Base-by-base conservation (phyloP, 2,329 filamentous ascomycete genomes). In the Neofusicoccum sp. region DNA sequence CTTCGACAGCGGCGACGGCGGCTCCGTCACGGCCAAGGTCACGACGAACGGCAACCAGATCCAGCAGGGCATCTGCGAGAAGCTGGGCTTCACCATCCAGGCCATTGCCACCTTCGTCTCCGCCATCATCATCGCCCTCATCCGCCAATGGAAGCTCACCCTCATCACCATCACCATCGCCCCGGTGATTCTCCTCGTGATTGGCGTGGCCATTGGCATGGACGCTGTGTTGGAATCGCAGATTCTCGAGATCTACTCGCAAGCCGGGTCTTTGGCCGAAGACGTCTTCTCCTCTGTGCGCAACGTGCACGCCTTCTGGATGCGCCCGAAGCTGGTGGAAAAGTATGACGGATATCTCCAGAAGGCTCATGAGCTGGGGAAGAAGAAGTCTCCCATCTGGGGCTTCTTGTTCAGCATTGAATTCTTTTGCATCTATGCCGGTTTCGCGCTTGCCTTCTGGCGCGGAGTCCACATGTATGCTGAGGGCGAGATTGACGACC, bases 1-100 rank as follows among this genome's bases (percentile, higher is more conserved):
- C 36, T 84, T 90, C 45, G 88, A 90, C 71, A 84, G 84, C 16
- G 49, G 49, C 9, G 70, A 74, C 3, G 73, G 74, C 4, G 92
- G 92, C 64, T 92, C 96, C 77, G 90, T 96, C 63, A 96, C 91
- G 0, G 96, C 92, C 1, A 86, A 93, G 65, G 96, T 85, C 64
- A 84, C 81, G 0, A 77, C 78, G 0, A 79, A 79, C 0, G 77
- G 81, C 33, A 84, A 84, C 63, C 78, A 78, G 0, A 76, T 84
- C 9, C 82, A 84, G 61, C 72, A 81, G 28, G 82, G 80, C 16
- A 79, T 84, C n/a, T 83, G 81, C 0, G 81, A 84, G 64, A 79
- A 80, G 58, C 70, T 85, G 4, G 74, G 75, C 1, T 70, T 70
- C 2, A 69, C 82, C 1, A 71, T 81, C 31, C 75, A 79, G 54